Conservation (phyloP, 1,284 basidiomycete genomes). For the Boletus putidus region DNA sequence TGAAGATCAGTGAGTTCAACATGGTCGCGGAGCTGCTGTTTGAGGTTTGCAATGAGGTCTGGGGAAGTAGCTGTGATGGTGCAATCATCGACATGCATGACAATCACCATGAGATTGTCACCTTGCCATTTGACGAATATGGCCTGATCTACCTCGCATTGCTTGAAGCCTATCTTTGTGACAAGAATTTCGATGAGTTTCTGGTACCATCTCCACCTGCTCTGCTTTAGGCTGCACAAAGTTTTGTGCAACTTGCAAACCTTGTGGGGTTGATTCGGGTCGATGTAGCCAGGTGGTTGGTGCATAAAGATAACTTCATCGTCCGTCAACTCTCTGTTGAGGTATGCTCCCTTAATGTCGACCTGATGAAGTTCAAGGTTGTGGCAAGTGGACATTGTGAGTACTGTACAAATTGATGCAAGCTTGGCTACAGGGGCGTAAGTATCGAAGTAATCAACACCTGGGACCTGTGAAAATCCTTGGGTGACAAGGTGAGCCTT, state of each 20-base stretch:
- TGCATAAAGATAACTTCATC: neutral
- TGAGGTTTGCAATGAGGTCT: too few relatives aligned
- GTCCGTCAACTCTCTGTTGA: neutral
- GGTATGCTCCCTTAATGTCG: constrained; percentile 6
- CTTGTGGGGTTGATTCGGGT: neutral
- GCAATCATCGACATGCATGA: neutral
- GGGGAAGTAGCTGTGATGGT: too few relatives aligned
- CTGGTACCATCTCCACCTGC: neutral
- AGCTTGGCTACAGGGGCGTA: constrained; percentile 38
- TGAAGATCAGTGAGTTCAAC: too few relatives aligned
- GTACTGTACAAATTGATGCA: constrained; percentile 30
- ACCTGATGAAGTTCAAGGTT: neutral
- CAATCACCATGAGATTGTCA: neutral
- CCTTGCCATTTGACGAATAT: neutral
- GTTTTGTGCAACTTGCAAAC: neutral
- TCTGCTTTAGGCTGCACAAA: neutral
- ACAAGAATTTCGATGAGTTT: neutral
- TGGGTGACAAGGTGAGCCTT: constrained; percentile 45
- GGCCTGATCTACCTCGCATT: neutral
- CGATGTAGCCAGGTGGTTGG: neutral
- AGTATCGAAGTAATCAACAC: constrained; percentile 44
- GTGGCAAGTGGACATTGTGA: constrained; percentile 13
- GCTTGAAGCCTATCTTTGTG: neutral
- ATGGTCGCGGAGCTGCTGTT: too few relatives aligned
- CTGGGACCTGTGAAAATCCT: constrained; percentile 39